Base-by-base conservation (phyloP, 2,329 filamentous ascomycete species). In the Sarocladiaceae sp. region DNA sequence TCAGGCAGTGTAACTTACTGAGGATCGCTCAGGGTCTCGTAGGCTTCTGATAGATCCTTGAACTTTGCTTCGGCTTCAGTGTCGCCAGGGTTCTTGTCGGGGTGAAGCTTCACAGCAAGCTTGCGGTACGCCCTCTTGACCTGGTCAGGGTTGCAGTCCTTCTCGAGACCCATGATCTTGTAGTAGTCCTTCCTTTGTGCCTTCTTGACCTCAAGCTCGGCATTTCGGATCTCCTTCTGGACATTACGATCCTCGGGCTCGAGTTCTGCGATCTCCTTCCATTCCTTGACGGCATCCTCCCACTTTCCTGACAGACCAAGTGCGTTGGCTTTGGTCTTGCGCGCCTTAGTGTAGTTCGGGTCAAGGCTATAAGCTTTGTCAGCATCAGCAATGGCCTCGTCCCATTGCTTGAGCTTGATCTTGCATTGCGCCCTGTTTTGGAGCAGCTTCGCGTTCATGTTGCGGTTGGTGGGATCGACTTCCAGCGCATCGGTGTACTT, bases 101-200 rank as follows among this genome's bases (percentile, higher is more conserved):
- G 93, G 64, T 98, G 93, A 62, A 95, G 86, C 52, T 90, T 74
- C 54, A 98, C 91, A 46, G 93, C 93, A 59, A 95, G 76, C 67
- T 93, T 95, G 53, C 91, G 82, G 72, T 98, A 98, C 2, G 91
- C 93, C 70, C 90, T 91, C 76, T 97, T 98, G 72, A 98, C 93
- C 45, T 93, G 81, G 46, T 74, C 74, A 18, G 95, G 88, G 32
- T 78, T 78, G 29, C 89, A 89, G 50, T 90, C 85, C 73, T 96
- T 97, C 47, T 85, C 73, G 7, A 98, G 70, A 5, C 83, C 86
- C 44, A 98, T 80, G 53, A 97, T 95, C 78, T 96, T 96, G 74
- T 98, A 98, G 70, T 95, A 97, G 60, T 98, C 93, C 68, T 98
- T 98, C 50, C 93, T 78, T 68, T 91, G 85, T 63, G 85, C 86